Percentiles rank a stretch among this genome's conserved stretches.
Evolutionary conservation across 768 basidiomycete species (phyloP).

Genomic region (Tricholoma sp.): DNA sequence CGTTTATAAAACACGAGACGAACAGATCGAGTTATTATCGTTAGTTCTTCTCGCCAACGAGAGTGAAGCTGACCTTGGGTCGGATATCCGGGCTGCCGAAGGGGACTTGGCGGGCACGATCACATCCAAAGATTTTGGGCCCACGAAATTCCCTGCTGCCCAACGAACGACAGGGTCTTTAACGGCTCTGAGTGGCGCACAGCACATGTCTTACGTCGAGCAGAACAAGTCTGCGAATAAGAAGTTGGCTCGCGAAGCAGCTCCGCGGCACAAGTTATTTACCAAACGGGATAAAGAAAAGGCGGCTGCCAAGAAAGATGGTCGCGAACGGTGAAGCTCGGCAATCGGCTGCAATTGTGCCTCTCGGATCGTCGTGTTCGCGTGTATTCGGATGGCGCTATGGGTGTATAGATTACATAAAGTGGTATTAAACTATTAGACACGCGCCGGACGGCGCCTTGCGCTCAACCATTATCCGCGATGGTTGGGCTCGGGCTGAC

Average conservation of each 20-base stretch:
- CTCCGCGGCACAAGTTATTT: constrained; percentile 73
- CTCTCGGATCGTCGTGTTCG: background rate
- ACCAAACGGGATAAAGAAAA: constrained; percentile 78
- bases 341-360: background rate
- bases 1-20: constrained; percentile 86
- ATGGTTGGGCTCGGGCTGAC: background rate
- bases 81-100: constrained; percentile 78
- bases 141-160: constrained; percentile 58
- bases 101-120: constrained; percentile 84
- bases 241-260: constrained; percentile 52
- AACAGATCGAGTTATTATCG: constrained; percentile 95
- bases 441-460: background rate
- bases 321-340: constrained; percentile 8
- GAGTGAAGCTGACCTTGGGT: constrained; percentile 81
- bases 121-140: constrained; percentile 85
- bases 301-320: constrained; percentile 47
- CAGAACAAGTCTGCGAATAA: constrained; percentile 91
- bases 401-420: too few species aligned
- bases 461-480: background rate
- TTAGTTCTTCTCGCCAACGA: constrained; percentile 90
- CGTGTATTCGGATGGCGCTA: too few species aligned
- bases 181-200: constrained; percentile 79
- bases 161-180: constrained; percentile 81
- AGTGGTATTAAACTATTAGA: too few species aligned
- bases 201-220: constrained; percentile 91